These are phyloP conservation scores for Chlorella variabilis DNA, from an alignment of 163 green algal genomes.

Conservation along the genomic window DNA sequence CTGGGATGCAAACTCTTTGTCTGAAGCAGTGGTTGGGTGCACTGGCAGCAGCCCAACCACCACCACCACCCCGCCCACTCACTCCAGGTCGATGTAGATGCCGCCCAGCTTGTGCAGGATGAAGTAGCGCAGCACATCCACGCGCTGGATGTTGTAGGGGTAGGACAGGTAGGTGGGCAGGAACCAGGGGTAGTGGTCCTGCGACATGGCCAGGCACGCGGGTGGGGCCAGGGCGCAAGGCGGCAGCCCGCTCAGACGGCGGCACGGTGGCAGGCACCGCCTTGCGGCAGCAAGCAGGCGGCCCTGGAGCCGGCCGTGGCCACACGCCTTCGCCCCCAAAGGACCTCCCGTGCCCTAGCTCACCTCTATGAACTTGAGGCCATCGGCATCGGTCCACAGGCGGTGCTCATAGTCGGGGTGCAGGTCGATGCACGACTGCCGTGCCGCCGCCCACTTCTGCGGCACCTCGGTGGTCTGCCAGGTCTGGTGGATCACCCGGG, in stretches of 20 bases:
- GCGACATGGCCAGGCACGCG: too few species aligned
- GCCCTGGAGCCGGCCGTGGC: too few species aligned
- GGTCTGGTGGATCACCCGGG: constrained; percentile 71
- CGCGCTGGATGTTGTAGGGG: constrained; percentile 68
- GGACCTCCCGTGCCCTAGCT: too few species aligned
- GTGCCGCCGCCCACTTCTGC: constrained; percentile 61
- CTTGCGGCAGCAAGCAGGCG: too few species aligned
- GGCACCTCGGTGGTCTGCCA: constrained; percentile 65
- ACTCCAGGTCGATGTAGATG: constrained; percentile 69
- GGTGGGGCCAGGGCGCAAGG: too few species aligned
- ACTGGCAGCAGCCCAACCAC: neutral
- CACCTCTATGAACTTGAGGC: constrained; percentile 56
- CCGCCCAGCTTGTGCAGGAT: constrained; percentile 69
- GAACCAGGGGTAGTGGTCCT: constrained; percentile 65
- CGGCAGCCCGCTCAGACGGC: too few species aligned
- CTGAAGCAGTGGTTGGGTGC: too few species aligned
- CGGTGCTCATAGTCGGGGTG: constrained; percentile 64
- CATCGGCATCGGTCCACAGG: constrained; percentile 67
- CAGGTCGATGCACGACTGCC: constrained; percentile 56
- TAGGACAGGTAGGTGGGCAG: constrained; percentile 64
- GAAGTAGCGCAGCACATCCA: constrained; percentile 70
- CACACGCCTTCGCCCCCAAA: too few species aligned
- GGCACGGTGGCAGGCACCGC: neutral
- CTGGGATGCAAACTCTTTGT: too few species aligned
- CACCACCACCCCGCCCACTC: neutral